These are phyloP conservation scores for Balakata baccata DNA, from an alignment of 345 rosid genomes.

Conservation along the genomic window DNA sequence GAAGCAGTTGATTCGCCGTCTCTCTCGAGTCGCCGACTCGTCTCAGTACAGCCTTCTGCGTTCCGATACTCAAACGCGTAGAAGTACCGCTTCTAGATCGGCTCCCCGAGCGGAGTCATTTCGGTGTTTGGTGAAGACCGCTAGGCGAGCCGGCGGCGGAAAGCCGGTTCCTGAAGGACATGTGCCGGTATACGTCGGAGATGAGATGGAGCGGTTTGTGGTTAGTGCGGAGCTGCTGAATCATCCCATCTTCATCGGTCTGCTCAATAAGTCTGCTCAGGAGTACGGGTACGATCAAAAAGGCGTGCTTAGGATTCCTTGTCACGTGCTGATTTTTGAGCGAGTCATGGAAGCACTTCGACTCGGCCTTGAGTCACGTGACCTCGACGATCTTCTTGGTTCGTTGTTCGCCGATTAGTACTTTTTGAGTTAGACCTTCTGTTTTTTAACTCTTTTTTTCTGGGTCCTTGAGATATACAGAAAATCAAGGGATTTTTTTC, in stretches of 20 bases:
- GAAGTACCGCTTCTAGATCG: background rate
- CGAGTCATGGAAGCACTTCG: slow-evolving; percentile 75
- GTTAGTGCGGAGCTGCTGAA: slow-evolving; percentile 81
- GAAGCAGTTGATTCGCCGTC: slow-evolving; percentile 88
- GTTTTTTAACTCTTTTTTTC: background rate
- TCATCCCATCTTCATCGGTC: slow-evolving; percentile 76
- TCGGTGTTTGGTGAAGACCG: slow-evolving; percentile 14
- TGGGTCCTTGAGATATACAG: background rate
- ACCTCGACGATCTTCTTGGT: slow-evolving; percentile 42
- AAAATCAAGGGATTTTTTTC: slow-evolving; percentile 3
- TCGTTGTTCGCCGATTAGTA: slow-evolving; percentile 4
- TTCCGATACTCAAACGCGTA: slow-evolving; percentile 35
- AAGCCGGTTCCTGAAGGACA: slow-evolving; percentile 67
- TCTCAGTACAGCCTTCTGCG: slow-evolving; percentile 73
- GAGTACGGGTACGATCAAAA: slow-evolving; percentile 93
- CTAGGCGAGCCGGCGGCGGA: slow-evolving; percentile 28
- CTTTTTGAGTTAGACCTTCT: background rate
- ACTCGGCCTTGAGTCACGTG: slow-evolving; percentile 57
- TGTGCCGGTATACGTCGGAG: slow-evolving; percentile 91
- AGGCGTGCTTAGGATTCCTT: slow-evolving; percentile 86
- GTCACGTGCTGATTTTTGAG: slow-evolving; percentile 80
- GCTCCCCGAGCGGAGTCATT: slow-evolving; percentile 26
- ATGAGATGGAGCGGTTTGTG: slow-evolving; percentile 85
- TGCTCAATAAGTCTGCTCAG: slow-evolving; percentile 80
- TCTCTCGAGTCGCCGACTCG: slow-evolving; percentile 85